Base-by-base conservation (phyloP, 345 rosid genomes). In the Aquilaria yunnanensis region DNA sequence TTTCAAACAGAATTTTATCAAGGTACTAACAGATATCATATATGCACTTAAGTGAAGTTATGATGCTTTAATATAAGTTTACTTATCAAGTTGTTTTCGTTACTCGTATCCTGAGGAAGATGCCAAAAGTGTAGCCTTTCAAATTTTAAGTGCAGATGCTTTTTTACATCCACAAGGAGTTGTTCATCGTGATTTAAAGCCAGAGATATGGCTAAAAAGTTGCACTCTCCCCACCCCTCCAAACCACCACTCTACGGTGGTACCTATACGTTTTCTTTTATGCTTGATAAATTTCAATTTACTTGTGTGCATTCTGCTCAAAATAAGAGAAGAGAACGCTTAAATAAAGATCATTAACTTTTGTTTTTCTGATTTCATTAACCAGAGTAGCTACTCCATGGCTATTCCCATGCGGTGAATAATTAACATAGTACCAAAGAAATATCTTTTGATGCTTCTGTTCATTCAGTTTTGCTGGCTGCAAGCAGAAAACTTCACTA, bases 161-260 rank as follows among this genome's bases (percentile, higher is more conserved):
- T 95, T 85, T 80, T 95, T 85, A 63, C 98, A 91, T 80, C 90
- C 89, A 72, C 94, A 95, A 80, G 99, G 98, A 47, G 98, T 91
- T 74, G 96, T 91, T 56, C 98, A 95, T 51, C 93, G 98, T 69
- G 99, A 95, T 75, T 72, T 95, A 49, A 89, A 95, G 70, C 98
- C 99, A 5, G 98, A 95, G 96, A 96, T 91, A 75, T 62, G 65
- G 31, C 64, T 4, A 64, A 46, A 34, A 52, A 48, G 64, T 73
- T 49, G 43, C 43, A 37, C 43, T 37, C 43, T 37, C 8, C 43
- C 43, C 43, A 7, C 43, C 43, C 43, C 5, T 37, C 43, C 43
- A 37, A 37, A 37, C 43, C 43, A 37, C 8, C 7, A 4, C 8
- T 5, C 43, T 37, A 9, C 43, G 8, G 7, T 37, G 8, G 8